Evolutionary conservation across 2,329 filamentous ascomycete species (phyloP).

Genomic region (Rhynchosporium secalis): DNA sequence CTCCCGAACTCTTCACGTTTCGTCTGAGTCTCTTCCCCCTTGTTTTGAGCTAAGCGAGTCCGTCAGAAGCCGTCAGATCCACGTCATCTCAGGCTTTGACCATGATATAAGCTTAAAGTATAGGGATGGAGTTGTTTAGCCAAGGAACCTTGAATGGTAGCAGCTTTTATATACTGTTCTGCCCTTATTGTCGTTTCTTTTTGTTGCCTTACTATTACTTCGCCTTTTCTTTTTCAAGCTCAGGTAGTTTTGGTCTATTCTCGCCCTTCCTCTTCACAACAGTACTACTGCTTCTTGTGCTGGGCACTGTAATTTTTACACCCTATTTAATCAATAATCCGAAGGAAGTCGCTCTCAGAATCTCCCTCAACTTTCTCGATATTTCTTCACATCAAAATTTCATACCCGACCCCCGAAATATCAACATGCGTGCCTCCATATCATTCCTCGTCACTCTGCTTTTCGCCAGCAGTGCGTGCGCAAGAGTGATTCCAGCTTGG

Average conservation of each 20-base stretch:
- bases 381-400: not conserved
- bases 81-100: constrained; percentile 2
- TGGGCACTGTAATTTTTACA: not conserved
- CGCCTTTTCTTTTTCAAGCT: not conserved
- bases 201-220: not conserved
- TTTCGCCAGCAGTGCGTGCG: constrained; percentile 12
- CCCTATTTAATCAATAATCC: not conserved
- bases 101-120: constrained; percentile 1
- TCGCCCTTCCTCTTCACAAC: not conserved
- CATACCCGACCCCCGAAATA: not conserved
- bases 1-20: constrained; percentile 16
- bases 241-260: not conserved
- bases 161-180: constrained; percentile 2
- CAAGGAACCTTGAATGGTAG: not conserved
- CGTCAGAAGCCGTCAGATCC: constrained; percentile 9
- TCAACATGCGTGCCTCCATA: constrained; percentile 21
- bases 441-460: constrained; percentile 12
- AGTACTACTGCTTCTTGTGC: not conserved
- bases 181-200: not conserved
- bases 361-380: not conserved
- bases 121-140: not conserved
- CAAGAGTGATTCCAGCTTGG: constrained; percentile 24
- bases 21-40: constrained; percentile 17
- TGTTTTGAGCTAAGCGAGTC: constrained; percentile 11
- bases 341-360: not conserved